Evolutionary conservation across 139 green algal genomes (phyloP), one percentile per base, ranked within the genome.

Genomic region (Chlorella sp.): DNA sequence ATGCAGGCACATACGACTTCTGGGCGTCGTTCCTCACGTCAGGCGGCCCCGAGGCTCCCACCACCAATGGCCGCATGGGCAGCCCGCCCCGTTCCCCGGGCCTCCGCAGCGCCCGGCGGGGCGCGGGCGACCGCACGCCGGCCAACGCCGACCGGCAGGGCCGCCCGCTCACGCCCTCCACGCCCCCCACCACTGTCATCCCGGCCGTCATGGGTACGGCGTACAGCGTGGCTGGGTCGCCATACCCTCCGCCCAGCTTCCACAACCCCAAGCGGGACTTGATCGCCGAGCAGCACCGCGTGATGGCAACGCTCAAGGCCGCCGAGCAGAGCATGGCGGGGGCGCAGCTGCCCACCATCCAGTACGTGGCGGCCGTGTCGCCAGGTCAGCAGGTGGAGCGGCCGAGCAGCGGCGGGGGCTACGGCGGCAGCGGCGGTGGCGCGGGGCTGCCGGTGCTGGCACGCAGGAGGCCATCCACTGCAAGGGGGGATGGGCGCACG

Each of bases 171-270:
- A 55, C 42, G 42, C 42, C 42, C 42, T 55, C 42, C 42, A 55
- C 42, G 42, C 42, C 42, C 42, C 42, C 42, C 42, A 10, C 17
- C 42, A 10, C 10, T 10, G 42, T 55, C 42, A 55, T 55, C 42
- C 42, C 42, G 10, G 42, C 42, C 17, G 42, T 55, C 10, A 55
- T 17, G 17, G 42, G 42, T 17, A 55, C 42, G 10, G 10, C 42
- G 10, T 17, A 24, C 10, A 55, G 42, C 42, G 55, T 64, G 55
- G 24, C 4, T 4, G 55, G 55, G 22, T 64, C 55, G 14, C 31
- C 63, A 10, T 68, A 50, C 72, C 72, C 72, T 5, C 72, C 72
- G 29, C 35, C 64, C 49, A 59, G 67, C 64, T 77, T 77, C 31
- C n/a, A 61, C 5, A 62, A 26, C 17, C 33, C 67, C 4, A 67